Conservation (phyloP, 495 filamentous ascomycete genomes). For the Polyplosphaeria fusca region DNA sequence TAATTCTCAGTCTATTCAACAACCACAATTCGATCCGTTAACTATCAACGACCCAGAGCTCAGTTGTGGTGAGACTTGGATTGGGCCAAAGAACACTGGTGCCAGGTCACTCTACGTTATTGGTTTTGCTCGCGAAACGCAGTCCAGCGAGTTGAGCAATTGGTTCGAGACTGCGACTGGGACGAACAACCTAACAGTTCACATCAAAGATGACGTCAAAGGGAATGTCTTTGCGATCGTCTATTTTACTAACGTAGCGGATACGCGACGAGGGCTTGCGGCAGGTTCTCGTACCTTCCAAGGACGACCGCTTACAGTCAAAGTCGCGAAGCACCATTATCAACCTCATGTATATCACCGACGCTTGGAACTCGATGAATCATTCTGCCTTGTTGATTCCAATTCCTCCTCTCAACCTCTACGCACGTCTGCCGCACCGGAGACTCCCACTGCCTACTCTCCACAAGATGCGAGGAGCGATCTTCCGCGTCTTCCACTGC, state of each 20-base stretch:
- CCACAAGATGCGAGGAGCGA: slow-evolving; percentile 28
- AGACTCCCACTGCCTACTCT: slow-evolving; percentile 19
- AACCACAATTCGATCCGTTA: neutral
- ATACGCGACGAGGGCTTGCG: slow-evolving; percentile 16
- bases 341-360: neutral
- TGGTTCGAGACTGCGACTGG: slow-evolving; percentile 5
- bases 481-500: neutral
- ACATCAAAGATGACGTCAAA: slow-evolving; percentile 4
- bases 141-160: neutral
- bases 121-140: too few species aligned
- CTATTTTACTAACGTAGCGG: neutral
- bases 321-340: neutral
- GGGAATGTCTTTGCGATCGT: neutral
- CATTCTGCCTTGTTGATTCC: neutral
- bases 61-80: slow-evolving; percentile 21
- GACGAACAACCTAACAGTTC: neutral
- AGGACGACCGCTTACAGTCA: neutral
- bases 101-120: neutral
- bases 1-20: neutral
- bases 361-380: neutral
- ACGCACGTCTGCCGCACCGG: neutral
- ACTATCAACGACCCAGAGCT: slow-evolving; percentile 2
- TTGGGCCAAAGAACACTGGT: slow-evolving; percentile 14
- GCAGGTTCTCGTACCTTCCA: neutral
- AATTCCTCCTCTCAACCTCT: neutral